Percentiles rank a stretch among this genome's conserved stretches.
Evolutionary conservation across 768 basidiomycete species (phyloP).

Genomic region (Leccinum variicolor): DNA sequence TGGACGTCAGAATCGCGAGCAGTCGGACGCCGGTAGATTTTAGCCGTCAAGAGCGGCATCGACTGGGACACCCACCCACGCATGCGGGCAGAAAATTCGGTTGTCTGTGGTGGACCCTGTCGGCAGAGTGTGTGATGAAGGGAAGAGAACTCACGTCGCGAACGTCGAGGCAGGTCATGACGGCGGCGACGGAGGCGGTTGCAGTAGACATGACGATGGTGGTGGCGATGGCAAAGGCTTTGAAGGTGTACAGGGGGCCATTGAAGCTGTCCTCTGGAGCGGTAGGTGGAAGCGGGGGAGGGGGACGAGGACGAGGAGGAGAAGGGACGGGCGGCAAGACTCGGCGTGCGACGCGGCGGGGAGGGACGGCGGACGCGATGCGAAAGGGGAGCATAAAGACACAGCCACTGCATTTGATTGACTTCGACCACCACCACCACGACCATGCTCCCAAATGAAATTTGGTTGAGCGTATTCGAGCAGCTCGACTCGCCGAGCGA

Average conservation of each 20-base stretch:
- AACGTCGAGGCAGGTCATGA: conserved; percentile 53
- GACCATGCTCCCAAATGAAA: conserved; percentile 32
- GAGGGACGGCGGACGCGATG: not conserved
- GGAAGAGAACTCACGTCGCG: conserved; percentile 39
- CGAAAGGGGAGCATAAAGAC: not conserved
- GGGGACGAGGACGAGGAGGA: not conserved
- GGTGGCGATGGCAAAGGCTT: conserved; percentile 68
- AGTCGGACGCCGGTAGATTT: conserved; percentile 47
- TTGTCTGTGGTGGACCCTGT: conserved; percentile 36
- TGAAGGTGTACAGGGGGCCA: conserved; percentile 51
- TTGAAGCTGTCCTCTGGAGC: conserved; percentile 38
- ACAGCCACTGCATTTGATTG: not conserved
- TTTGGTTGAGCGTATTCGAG: conserved; percentile 40
- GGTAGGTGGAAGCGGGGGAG: not conserved
- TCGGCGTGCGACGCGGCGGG: not conserved
- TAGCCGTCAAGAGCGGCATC: conserved; percentile 48
- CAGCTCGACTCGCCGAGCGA: conserved; percentile 28
- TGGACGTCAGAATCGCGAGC: conserved; percentile 15
- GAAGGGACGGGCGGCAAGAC: not conserved
- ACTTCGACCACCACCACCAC: not conserved
- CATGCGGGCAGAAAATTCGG: conserved; percentile 60
- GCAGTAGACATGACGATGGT: conserved; percentile 51
- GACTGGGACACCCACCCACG: conserved; percentile 42
- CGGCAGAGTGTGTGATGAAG: not conserved
- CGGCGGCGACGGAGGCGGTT: conserved; percentile 40